A percentile compares a stretch with the other conserved stretches of the same genome.
phyloP scores from a whole-genome alignment of 2,329 filamentous ascomycete genomes.

The Fusarium devonianum region DNA sequence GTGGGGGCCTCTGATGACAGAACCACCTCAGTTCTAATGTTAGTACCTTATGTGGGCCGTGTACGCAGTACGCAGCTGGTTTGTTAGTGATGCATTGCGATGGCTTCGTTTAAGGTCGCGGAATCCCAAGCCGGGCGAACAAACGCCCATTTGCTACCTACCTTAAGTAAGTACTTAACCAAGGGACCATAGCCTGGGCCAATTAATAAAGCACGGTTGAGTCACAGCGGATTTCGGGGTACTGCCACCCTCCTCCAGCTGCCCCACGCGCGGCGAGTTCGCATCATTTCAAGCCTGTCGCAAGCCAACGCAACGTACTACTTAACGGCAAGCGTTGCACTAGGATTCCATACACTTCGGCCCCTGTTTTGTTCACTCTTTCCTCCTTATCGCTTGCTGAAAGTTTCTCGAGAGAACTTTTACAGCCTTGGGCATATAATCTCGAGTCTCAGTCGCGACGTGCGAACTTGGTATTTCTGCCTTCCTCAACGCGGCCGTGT shows the following conservation, averaged over 20 bases:
- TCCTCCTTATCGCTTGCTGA: not conserved
- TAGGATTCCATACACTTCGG: not conserved
- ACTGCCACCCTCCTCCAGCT: slow-evolving; percentile 3
- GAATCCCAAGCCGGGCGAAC: slow-evolving; percentile 15
- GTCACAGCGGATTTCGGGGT: slow-evolving; percentile 7
- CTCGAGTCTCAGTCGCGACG: not conserved
- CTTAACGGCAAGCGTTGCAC: too few species aligned
- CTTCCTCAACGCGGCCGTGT: not conserved
- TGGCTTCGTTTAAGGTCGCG: not conserved
- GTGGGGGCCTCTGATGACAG: too few species aligned
- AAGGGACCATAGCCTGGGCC: not conserved
- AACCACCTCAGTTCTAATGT: too few species aligned
- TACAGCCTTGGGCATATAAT: not conserved
- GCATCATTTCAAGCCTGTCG: slow-evolving; percentile 24
- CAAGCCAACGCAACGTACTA: not conserved
- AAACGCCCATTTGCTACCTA: too few species aligned
- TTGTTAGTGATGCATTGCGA: slow-evolving; percentile 18
- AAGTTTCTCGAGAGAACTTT: not conserved
- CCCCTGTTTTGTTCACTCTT: not conserved
- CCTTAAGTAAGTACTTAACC: too few species aligned
- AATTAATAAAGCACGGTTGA: slow-evolving; percentile 19
- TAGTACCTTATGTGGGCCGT: too few species aligned
- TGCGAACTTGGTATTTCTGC: slow-evolving; percentile 6
- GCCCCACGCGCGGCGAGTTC: slow-evolving; percentile 24
- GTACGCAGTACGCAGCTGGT: too few species aligned